A percentile compares a stretch with the other conserved stretches of the same genome.
phyloP scores from a whole-genome alignment of 192 early-diverging fungal genomes.

The Anaeromyces robustus region DNA sequence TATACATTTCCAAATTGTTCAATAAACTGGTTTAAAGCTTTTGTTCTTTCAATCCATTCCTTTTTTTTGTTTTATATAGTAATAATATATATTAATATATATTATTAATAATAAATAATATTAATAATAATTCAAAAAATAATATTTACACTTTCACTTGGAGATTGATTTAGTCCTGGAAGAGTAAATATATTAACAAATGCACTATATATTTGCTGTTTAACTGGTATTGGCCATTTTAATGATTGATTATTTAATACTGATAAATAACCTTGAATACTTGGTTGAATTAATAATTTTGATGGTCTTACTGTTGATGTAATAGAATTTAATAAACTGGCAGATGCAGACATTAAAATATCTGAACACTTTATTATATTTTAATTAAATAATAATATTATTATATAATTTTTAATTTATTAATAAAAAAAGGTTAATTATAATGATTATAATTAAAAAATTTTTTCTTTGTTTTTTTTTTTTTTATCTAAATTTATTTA shows the following conservation, averaged over 20 bases:
- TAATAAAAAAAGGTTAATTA: too few species aligned
- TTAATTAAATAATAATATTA: too few species aligned
- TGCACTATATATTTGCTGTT: background rate
- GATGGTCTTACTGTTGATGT: background rate
- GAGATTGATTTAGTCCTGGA: background rate
- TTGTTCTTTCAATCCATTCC: background rate
- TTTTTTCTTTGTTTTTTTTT: too few species aligned
- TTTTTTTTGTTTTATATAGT: background rate
- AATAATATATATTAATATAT: background rate
- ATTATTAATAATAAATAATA: background rate
- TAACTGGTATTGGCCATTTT: background rate
- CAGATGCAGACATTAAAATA: background rate
- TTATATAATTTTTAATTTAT: too few species aligned
- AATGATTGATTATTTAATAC: background rate
- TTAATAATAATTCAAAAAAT: background rate
- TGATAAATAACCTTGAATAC: background rate
- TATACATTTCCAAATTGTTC: background rate
- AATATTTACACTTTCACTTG: background rate
- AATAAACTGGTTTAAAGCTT: background rate
- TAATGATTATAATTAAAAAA: too few species aligned
- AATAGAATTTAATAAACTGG: background rate
- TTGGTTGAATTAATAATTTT: background rate
- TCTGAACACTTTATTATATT: background rate
- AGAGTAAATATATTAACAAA: background rate
- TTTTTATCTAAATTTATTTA: too few species aligned